Evolutionary conservation across 257 asterid species (phyloP), one percentile per base, ranked within the genome.

Genomic region (Solanum chilense): DNA sequence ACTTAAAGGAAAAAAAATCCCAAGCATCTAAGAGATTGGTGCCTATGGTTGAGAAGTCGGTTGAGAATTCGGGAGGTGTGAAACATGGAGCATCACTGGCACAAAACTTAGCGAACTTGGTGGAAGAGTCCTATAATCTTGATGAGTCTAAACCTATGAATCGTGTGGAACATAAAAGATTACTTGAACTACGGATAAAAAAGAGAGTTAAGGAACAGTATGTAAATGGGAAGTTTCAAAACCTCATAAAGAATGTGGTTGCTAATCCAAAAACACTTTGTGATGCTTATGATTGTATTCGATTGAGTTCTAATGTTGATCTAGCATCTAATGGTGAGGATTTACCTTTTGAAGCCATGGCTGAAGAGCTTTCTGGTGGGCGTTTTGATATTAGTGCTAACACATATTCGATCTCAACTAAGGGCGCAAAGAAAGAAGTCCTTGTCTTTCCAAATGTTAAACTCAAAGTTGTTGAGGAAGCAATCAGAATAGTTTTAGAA

Each of bases 171-270:
- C 90, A 86, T 47, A 94, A 92, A 92, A 92, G 95, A 92, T 90
- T 89, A 86, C 95, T 95, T 37, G 98, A 94, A 91, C 88, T 87
- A 86, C 94, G 94, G 21, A 89, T 95, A 85, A 97, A 97, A 92
- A 97, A 92, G 90, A 95, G 90, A 92, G 98, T 94, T 82, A 97
- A 97, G 89, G 98, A 94, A 87, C 99, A 93, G 29, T 93, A 69
- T 86, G 85, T 3, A 71, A 86, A 94, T 75, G 99, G 99, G 37
- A 97, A 93, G 89, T 97, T 91, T 89, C 91, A 89, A 12, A 89
- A 92, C 91, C 95, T 97, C 87, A 85, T 93, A 94, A 64, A n/a
- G 75, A 90, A 94, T 88, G 97, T 97, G 90, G 91, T 97, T 88
- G 93, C 99, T 5, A 92, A 94, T 85, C 94, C 95, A 20, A 90